Base-by-base conservation (phyloP, 2,329 filamentous ascomycete genomes). In the Claviceps cyperi region DNA sequence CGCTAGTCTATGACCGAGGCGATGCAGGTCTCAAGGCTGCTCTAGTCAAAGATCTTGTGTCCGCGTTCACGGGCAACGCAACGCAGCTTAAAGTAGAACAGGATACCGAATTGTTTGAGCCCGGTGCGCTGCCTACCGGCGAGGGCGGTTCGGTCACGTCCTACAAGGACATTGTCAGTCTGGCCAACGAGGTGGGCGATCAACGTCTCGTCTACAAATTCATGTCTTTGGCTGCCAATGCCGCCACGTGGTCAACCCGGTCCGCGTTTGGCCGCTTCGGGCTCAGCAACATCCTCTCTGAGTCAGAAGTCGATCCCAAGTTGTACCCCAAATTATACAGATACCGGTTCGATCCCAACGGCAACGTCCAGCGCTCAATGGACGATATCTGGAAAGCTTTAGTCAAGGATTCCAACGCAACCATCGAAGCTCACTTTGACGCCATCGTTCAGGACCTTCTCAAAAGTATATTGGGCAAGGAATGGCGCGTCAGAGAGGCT, bases 131-230 rank as follows among this genome's bases (percentile, higher is more conserved):
- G 13, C 90, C 90, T 0, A 97, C 90, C 0, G 88, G 90, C 3
- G 88, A 95, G 55, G 89, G 89, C 7, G 87, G 77, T 56, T 89
- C 89, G 0, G 79, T 97, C 50, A 96, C 88, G 0, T 97, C 91
- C 0, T 98, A 98, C 70, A 95, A 94, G 63, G 92, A 98, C 61
- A 97, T 98, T 56, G 86, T 98, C 65, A 92, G 77, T 57, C 73
- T 98, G 46, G 92, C 92, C n/a, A 87, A 91, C 43, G 92, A 98
- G 67, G 90, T 96, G 36, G 92, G 92, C 11, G 91, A 98, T 60
- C 91, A 92, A 52, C 90, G 86, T 57, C 73, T 98, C n/a, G 86
- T 97, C 1, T 98, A 98, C 70, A 88, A 90, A 53, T 97, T 98
- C 69, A 98, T 98, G 92, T 91, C 90, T 0, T 75, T 98, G 57